A percentile compares a stretch with the other conserved stretches of the same genome.
These are phyloP conservation scores for Smithsoniella earleae DNA, from an alignment of 163 green algal genomes.

Conservation along the genomic window DNA sequence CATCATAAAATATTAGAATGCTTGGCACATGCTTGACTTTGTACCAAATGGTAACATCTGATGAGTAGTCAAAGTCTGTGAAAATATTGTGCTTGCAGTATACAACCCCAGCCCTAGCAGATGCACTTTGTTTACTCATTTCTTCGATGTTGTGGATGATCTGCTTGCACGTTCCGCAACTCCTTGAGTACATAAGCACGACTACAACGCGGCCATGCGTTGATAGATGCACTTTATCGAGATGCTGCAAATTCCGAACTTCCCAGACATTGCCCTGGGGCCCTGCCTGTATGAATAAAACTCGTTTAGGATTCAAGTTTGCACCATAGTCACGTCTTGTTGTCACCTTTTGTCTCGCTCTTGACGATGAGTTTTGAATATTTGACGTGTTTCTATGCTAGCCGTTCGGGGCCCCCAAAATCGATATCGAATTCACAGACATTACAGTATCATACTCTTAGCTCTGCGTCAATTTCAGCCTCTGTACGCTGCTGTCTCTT, in stretches of 20 bases:
- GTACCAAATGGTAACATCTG: background rate
- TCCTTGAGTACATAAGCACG: background rate
- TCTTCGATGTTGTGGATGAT: background rate
- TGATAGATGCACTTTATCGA: background rate
- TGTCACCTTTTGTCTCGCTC: no score
- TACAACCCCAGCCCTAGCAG: background rate
- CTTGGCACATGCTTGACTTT: background rate
- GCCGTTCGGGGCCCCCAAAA: no score
- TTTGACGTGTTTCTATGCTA: no score
- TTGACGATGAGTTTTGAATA: no score
- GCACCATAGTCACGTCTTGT: no score
- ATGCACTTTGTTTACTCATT: conserved; percentile 24
- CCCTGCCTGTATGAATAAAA: no score
- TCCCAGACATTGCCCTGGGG: background rate
- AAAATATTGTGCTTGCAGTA: background rate
- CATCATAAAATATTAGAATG: background rate
- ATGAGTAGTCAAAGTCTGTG: conserved; percentile 2
- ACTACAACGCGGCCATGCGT: background rate
- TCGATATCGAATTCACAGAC: no score
- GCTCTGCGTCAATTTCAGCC: conserved; percentile 8
- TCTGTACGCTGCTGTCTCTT: background rate
- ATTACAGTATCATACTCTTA: no score
- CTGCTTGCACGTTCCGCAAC: background rate
- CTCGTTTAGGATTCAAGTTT: no score
- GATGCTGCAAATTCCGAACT: background rate